A percentile compares a stretch with the other conserved stretches of the same genome.
These are phyloP conservation scores for Hawksworthiomyces lignivorus DNA, from an alignment of 2,329 filamentous ascomycete genomes.

Conservation along the genomic window DNA sequence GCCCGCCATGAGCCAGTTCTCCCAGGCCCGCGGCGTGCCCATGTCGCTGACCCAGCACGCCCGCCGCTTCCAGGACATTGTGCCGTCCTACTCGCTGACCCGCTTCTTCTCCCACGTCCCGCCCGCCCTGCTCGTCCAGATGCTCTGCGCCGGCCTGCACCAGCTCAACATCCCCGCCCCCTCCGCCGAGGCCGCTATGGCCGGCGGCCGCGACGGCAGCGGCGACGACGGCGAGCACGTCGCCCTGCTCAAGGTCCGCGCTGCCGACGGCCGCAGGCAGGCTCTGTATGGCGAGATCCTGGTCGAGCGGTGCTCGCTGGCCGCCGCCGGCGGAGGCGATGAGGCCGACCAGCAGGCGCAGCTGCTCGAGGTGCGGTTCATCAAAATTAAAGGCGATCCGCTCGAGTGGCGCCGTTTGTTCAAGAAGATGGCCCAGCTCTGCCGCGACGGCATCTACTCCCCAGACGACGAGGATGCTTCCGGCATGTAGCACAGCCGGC, in stretches of 20 bases:
- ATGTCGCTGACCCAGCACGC: conserved; percentile 84
- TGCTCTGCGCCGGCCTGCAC: conserved; percentile 74
- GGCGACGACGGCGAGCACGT: conserved; percentile 47
- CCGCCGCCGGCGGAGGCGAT: conserved; percentile 26
- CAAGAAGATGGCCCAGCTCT: conserved; percentile 85
- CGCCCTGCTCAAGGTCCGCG: conserved; percentile 64
- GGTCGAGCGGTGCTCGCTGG: conserved; percentile 55
- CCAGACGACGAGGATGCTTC: conserved; percentile 9
- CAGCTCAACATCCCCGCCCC: conserved; percentile 70
- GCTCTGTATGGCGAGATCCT: conserved; percentile 67
- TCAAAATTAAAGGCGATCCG: conserved; percentile 92
- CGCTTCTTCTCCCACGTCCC: conserved; percentile 86
- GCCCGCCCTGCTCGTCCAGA: conserved; percentile 65
- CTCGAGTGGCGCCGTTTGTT: conserved; percentile 95
- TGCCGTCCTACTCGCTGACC: conserved; percentile 78
- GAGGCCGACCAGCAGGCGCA: conserved; percentile 42
- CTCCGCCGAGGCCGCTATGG: conserved; percentile 33
- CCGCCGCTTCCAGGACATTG: conserved; percentile 80
- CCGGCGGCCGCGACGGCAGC: conserved; percentile 13
- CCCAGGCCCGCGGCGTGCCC: conserved; percentile 67
- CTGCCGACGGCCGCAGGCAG: conserved; percentile 65
- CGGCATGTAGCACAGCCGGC: conserved; percentile 3
- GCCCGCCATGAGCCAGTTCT: conserved; percentile 81
- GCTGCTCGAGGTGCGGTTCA: conserved; percentile 77
- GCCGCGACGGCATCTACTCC: conserved; percentile 70